Evolutionary conservation across 371 early-diverging fungal genomes (phyloP).

Genomic region (Entomophthora muscae): DNA sequence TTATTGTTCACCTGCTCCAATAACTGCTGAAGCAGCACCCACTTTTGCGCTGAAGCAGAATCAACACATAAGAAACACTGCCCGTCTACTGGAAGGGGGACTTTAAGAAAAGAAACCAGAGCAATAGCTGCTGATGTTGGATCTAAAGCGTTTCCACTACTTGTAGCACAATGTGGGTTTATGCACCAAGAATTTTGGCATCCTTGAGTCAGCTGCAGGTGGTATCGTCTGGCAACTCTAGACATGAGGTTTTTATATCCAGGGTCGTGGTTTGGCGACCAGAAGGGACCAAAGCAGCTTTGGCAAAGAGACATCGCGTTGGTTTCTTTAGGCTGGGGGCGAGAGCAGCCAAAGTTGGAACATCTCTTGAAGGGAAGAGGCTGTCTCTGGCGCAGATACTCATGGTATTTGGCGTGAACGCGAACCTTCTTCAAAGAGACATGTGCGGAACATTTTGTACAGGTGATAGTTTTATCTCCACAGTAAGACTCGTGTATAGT

Average conservation of each 20-base stretch:
- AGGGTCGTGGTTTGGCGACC: constrained; percentile 59
- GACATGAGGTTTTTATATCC: constrained; percentile 47
- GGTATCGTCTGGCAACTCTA: constrained; percentile 45
- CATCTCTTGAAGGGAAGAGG: constrained; percentile 30
- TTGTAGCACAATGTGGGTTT: constrained; percentile 54
- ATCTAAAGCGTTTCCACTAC: constrained; percentile 26
- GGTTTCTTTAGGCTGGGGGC: constrained; percentile 16
- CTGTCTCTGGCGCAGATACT: constrained; percentile 37
- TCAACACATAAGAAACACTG: constrained; percentile 49
- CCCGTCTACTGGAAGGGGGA: constrained; percentile 11
- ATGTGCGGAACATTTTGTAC: constrained; percentile 47
- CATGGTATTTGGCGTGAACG: constrained; percentile 54
- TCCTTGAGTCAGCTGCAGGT: constrained; percentile 59
- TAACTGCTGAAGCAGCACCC: constrained; percentile 26
- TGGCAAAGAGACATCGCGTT: constrained; percentile 47
- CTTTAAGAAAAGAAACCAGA: constrained; percentile 25
- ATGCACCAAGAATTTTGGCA: constrained; percentile 48
- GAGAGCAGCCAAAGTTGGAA: constrained; percentile 50
- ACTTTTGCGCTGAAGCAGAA: constrained; percentile 26
- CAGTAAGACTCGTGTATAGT: constrained; percentile 69
- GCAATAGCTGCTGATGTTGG: constrained; percentile 45
- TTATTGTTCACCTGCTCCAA: constrained; percentile 11
- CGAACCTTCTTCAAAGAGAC: constrained; percentile 66
- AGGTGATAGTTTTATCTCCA: constrained; percentile 64
- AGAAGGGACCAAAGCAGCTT: constrained; percentile 68